Evolutionary conservation across 2,329 filamentous ascomycete species (phyloP).

Genomic region (Metarhizium brunneum): DNA sequence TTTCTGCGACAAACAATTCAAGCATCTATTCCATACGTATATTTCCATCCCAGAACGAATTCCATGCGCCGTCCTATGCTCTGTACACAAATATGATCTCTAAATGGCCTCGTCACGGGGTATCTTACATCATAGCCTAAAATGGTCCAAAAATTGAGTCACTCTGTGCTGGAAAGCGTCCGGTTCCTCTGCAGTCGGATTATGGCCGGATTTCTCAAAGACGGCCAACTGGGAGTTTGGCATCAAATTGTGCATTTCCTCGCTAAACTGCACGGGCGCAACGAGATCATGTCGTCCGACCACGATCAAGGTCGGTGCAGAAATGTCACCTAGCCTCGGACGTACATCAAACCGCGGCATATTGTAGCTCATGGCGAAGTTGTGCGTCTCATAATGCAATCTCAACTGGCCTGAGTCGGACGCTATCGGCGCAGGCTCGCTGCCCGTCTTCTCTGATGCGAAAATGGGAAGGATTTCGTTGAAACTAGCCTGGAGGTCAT

Average conservation of each 20-base stretch:
- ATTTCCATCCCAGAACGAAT: neutral
- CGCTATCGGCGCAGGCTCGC: neutral
- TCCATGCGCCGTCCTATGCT: neutral
- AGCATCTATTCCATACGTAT: neutral
- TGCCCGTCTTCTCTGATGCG: conserved; percentile 1
- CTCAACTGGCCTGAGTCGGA: neutral
- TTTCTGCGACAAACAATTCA: no score
- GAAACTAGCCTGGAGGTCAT: conserved; percentile 10
- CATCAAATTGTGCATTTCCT: conserved; percentile 11
- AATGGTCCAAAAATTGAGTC: conserved; percentile 4
- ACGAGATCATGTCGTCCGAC: conserved; percentile 14
- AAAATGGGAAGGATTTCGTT: conserved; percentile 13
- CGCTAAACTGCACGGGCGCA: conserved; percentile 11
- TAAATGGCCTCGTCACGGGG: neutral
- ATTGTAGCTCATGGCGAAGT: conserved; percentile 14
- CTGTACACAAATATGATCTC: neutral
- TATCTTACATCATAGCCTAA: neutral
- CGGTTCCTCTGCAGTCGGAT: conserved; percentile 13
- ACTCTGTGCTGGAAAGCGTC: conserved; percentile 9
- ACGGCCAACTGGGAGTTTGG: conserved; percentile 10
- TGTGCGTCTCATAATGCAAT: conserved; percentile 14
- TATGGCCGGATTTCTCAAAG: conserved; percentile 15
- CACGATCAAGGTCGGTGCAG: conserved; percentile 11
- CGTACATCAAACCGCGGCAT: conserved; percentile 14
- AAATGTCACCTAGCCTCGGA: conserved; percentile 8